phyloP scores from a whole-genome alignment of 805 yeast species.

The Cyberlindnera veronae region DNA sequence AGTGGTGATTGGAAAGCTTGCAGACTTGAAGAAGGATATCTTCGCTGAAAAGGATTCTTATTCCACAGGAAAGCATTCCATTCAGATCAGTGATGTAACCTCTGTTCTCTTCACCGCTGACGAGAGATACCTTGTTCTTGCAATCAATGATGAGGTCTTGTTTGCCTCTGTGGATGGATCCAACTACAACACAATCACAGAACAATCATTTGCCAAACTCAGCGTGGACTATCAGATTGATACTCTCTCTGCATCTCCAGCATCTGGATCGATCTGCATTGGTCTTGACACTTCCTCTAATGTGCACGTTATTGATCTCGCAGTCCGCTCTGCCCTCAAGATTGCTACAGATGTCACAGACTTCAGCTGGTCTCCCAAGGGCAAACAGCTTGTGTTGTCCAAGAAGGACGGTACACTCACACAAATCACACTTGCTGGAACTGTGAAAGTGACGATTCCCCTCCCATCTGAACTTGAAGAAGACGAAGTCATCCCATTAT shows the following conservation, averaged over 20 bases:
- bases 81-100: slow-evolving; percentile 26
- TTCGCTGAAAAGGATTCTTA: slow-evolving; percentile 16
- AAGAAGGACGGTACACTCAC: slow-evolving; percentile 16
- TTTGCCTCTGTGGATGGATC: slow-evolving; percentile 14
- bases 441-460: slow-evolving; percentile 7
- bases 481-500: slow-evolving; percentile 14
- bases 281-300: slow-evolving; percentile 16
- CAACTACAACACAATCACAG: slow-evolving; percentile 1
- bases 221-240: slow-evolving; percentile 14
- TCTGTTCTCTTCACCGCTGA: slow-evolving; percentile 31
- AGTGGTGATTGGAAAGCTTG: slow-evolving; percentile 35
- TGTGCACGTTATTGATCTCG: slow-evolving; percentile 18
- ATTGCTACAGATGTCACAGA: slow-evolving; percentile 20
- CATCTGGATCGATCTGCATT: slow-evolving; percentile 14
- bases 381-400: slow-evolving; percentile 19
- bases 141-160: slow-evolving; percentile 24
- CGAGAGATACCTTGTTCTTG: slow-evolving; percentile 30
- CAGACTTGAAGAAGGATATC: slow-evolving; percentile 31
- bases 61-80: slow-evolving; percentile 19
- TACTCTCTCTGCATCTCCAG: slow-evolving; percentile 25
- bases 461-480: slow-evolving; percentile 19
- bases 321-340: background rate
- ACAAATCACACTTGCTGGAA: slow-evolving; percentile 13
- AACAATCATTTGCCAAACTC: slow-evolving; percentile 12
- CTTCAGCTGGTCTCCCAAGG: slow-evolving; percentile 26